Conservation (phyloP, 176 grass and related monocot species). For the Oryza meridionalis region DNA sequence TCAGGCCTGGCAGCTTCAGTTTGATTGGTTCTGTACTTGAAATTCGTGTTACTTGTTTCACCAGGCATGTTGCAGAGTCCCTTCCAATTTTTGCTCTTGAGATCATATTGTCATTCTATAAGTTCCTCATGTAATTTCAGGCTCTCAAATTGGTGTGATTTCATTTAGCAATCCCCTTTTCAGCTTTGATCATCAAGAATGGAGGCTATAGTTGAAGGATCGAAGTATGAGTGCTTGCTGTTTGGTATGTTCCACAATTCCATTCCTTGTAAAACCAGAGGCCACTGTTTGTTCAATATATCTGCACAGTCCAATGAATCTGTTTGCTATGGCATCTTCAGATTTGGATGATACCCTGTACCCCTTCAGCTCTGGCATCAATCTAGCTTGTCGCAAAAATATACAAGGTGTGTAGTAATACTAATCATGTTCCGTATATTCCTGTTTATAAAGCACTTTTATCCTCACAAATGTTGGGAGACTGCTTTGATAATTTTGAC, state of each 20-base stretch:
- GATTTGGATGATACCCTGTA: slow-evolving; percentile 86
- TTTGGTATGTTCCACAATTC: slow-evolving; percentile 49
- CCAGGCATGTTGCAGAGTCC: not conserved
- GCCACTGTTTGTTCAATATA: not conserved
- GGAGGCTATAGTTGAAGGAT: slow-evolving; percentile 42
- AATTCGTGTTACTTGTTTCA: not conserved
- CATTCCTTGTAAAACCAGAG: not conserved
- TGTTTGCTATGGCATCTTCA: slow-evolving; percentile 39
- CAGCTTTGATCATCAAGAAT: slow-evolving; percentile 39
- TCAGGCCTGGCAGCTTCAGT: not conserved
- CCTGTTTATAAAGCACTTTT: slow-evolving; percentile 10
- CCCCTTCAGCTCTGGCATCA: slow-evolving; percentile 58
- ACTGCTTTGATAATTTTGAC: slow-evolving; percentile 12
- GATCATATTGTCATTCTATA: not conserved
- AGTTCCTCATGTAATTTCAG: not conserved
- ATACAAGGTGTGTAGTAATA: slow-evolving; percentile 55
- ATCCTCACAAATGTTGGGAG: slow-evolving; percentile 1
- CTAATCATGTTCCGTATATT: slow-evolving; percentile 1
- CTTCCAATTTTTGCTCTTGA: not conserved
- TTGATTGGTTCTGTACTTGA: not conserved
- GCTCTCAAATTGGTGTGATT: not conserved
- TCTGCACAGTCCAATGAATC: not conserved
- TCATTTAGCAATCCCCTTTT: not conserved
- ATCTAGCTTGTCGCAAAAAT: slow-evolving; percentile 75
- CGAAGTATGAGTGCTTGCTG: slow-evolving; percentile 73